Evolutionary conservation across 2,329 filamentous ascomycete species (phyloP).

Genomic region (Albifimbria verrucaria): DNA sequence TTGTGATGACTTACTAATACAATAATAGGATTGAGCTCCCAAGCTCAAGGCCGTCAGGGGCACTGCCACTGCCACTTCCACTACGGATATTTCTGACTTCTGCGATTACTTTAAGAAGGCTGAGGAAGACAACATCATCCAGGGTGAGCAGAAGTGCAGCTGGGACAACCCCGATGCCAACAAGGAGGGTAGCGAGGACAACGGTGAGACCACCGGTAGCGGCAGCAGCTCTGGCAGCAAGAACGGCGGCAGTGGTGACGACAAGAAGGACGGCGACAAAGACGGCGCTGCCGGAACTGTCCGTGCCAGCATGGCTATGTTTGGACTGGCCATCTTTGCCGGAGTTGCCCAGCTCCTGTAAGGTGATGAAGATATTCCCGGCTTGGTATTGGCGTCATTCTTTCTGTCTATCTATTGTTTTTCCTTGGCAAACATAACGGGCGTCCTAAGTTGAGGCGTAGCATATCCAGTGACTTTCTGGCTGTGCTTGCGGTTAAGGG

Average conservation of each 20-base stretch:
- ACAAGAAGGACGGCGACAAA: constrained; percentile 23
- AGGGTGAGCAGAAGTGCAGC: constrained; percentile 45
- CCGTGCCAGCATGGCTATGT: constrained; percentile 42
- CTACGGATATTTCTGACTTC: constrained; percentile 58
- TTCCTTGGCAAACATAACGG: constrained; percentile 32
- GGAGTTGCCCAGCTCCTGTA: constrained; percentile 52
- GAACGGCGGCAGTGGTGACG: constrained; percentile 29
- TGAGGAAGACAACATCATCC: constrained; percentile 34
- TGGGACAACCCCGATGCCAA: constrained; percentile 52
- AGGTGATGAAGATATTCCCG: constrained; percentile 23
- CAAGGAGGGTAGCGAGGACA: constrained; percentile 34
- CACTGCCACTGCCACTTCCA: constrained; percentile 67
- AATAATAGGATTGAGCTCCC: constrained; percentile 71
- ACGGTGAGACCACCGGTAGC: constrained; percentile 22
- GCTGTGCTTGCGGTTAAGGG: constrained; percentile 22
- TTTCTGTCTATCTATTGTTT: constrained; percentile 28
- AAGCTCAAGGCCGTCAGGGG: constrained; percentile 65
- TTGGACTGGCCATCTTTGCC: constrained; percentile 45
- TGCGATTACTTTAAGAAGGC: constrained; percentile 45
- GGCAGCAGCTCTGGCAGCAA: constrained; percentile 21
- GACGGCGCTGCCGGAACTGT: constrained; percentile 43
- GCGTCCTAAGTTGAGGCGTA: constrained; percentile 26
- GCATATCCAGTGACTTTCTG: constrained; percentile 22
- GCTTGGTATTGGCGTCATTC: constrained; percentile 33
- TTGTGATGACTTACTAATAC: too few relatives aligned